These are phyloP conservation scores for Diaporthe citri DNA, from an alignment of 2,329 filamentous ascomycete species.

Conservation along the genomic window DNA sequence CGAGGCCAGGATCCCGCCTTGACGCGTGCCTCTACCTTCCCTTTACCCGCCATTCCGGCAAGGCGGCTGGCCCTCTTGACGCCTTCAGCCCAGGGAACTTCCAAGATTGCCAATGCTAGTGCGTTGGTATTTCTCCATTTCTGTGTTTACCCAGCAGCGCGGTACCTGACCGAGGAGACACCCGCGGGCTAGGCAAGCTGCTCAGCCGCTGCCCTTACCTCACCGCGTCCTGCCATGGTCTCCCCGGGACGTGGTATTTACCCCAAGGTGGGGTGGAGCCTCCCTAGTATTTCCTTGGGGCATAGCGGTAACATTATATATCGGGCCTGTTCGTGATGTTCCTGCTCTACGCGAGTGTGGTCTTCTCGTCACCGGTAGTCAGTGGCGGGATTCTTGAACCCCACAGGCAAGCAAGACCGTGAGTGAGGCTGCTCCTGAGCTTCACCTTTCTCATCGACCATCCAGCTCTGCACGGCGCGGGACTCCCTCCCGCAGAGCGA, in stretches of 20 bases:
- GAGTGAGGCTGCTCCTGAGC: constrained; percentile 25
- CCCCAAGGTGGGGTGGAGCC: constrained; percentile 33
- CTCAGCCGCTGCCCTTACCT: constrained; percentile 26
- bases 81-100: constrained; percentile 6
- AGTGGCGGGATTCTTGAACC: neutral
- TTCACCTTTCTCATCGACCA: constrained; percentile 8
- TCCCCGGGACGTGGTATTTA: constrained; percentile 26
- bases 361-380: constrained; percentile 9
- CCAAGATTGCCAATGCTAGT: constrained; percentile 17
- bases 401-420: constrained; percentile 3
- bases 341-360: neutral
- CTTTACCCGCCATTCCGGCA: constrained; percentile 34
- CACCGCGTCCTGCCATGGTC: constrained; percentile 20
- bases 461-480: constrained; percentile 17
- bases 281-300: neutral
- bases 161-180: constrained; percentile 29
- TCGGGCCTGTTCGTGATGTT: neutral
- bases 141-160: constrained; percentile 30
- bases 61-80: constrained; percentile 6
- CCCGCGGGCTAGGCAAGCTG: constrained; percentile 28
- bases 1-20: constrained; percentile 25
- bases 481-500: neutral
- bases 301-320: constrained; percentile 14
- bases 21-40: constrained; percentile 11
- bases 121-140: neutral